A percentile compares a stretch with the other conserved stretches of the same genome.
These are phyloP conservation scores for Xylariaceae sp. DNA, from an alignment of 2,329 filamentous ascomycete species.

Conservation along the genomic window DNA sequence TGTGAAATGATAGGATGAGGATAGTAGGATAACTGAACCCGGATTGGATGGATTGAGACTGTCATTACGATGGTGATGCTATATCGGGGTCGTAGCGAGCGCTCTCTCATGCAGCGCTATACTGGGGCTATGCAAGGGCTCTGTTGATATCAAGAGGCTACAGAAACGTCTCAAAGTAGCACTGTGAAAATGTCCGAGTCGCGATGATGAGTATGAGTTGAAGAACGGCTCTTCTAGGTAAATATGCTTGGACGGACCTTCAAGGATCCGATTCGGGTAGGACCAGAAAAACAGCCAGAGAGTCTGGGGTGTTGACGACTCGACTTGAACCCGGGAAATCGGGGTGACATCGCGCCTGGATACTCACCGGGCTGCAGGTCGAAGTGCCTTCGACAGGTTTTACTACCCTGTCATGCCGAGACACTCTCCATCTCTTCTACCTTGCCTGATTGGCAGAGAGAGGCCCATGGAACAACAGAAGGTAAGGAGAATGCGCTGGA, in stretches of 20 bases:
- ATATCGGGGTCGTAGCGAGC: too few relatives aligned
- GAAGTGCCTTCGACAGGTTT: not conserved
- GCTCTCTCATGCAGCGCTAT: too few relatives aligned
- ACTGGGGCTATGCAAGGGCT: too few relatives aligned
- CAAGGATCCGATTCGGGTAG: conserved; percentile 1
- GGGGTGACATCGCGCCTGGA: conserved; percentile 1
- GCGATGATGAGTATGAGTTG: too few relatives aligned
- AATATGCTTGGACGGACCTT: too few relatives aligned
- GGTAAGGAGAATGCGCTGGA: not conserved
- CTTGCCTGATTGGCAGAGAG: not conserved
- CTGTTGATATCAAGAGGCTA: too few relatives aligned
- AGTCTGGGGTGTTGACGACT: conserved; percentile 1
- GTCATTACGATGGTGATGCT: too few relatives aligned
- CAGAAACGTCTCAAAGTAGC: too few relatives aligned
- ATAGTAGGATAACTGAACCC: too few relatives aligned
- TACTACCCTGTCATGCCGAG: not conserved
- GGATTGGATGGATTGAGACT: too few relatives aligned
- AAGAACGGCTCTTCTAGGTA: too few relatives aligned
- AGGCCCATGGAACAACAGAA: not conserved
- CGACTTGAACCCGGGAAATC: not conserved
- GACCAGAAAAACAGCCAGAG: conserved; percentile 1
- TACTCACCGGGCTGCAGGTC: conserved; percentile 1
- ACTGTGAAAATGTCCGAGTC: not conserved
- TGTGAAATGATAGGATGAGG: too few relatives aligned
- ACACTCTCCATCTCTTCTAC: not conserved